These are phyloP conservation scores for Cyclotella baltica DNA, from an alignment of 108 stramenopile genomes.

Conservation along the genomic window DNA sequence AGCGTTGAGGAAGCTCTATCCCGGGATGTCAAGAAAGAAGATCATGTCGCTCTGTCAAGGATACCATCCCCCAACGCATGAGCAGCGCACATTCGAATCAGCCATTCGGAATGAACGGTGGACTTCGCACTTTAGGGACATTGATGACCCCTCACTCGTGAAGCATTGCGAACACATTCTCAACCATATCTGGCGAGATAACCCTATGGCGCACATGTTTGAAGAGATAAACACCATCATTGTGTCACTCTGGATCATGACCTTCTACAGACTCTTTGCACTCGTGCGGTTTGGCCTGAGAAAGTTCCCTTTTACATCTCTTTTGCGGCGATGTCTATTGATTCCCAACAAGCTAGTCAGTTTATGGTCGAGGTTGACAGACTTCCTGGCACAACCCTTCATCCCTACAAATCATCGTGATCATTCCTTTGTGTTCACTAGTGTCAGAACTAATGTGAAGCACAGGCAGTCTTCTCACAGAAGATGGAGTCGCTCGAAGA, in stretches of 20 bases:
- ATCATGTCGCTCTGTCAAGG: neutral
- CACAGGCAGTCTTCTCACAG: neutral
- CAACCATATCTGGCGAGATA: neutral
- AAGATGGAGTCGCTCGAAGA: neutral
- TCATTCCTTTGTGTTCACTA: too few species aligned
- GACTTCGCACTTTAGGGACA: neutral
- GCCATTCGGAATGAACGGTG: neutral
- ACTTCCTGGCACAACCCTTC: too few species aligned
- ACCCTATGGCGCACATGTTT: neutral
- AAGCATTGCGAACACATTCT: neutral
- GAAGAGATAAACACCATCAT: too few species aligned
- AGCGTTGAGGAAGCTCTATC: neutral
- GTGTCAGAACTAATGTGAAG: neutral
- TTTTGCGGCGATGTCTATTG: too few species aligned
- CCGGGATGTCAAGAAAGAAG: constrained; percentile 1
- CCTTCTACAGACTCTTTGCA: too few species aligned
- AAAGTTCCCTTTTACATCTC: too few species aligned
- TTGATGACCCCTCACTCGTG: neutral
- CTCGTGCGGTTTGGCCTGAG: too few species aligned
- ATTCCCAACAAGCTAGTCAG: too few species aligned
- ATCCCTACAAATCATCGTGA: too few species aligned
- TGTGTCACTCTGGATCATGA: too few species aligned
- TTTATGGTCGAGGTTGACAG: too few species aligned
- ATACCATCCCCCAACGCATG: neutral
- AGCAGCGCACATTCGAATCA: neutral